Evolutionary conservation across 2,329 filamentous ascomycete genomes (phyloP).

Genomic region (Bretziella fagacearum): DNA sequence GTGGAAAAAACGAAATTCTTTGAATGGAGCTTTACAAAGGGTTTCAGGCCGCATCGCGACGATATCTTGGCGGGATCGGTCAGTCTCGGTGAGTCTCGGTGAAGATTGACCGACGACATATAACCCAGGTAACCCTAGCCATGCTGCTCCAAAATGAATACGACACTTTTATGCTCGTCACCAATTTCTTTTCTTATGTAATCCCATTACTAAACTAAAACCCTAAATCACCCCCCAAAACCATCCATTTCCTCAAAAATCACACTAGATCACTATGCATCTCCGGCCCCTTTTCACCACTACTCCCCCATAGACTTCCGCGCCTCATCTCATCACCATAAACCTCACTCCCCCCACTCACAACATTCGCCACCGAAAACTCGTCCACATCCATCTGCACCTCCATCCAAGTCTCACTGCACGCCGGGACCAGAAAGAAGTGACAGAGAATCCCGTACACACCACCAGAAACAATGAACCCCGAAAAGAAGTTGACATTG

Average conservation of each 20-base stretch:
- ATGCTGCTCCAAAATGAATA: too few species aligned
- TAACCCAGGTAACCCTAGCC: too few species aligned
- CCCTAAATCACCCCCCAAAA: not conserved
- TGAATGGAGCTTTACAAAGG: too few species aligned
- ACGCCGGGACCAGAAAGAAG: constrained; percentile 55
- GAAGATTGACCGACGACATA: too few species aligned
- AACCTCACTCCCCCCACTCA: constrained; percentile 11
- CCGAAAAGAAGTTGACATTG: constrained; percentile 78
- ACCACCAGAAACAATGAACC: constrained; percentile 51
- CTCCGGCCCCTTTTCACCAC: constrained; percentile 12
- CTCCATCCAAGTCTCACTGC: constrained; percentile 62
- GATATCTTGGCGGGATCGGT: too few species aligned
- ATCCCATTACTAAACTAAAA: too few species aligned
- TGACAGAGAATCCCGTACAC: constrained; percentile 57
- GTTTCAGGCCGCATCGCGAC: too few species aligned
- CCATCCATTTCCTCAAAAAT: not conserved
- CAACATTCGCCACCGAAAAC: constrained; percentile 28
- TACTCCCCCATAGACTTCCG: constrained; percentile 3
- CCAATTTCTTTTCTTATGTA: too few species aligned
- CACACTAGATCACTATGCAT: not conserved
- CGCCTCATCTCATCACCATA: constrained; percentile 23
- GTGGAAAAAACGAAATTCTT: too few species aligned
- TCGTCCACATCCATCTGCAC: constrained; percentile 47
- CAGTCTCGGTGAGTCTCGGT: too few species aligned
- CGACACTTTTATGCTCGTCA: too few species aligned